phyloP scores from a whole-genome alignment of 305 asterid genomes.

The Ilex paraguariensis region DNA sequence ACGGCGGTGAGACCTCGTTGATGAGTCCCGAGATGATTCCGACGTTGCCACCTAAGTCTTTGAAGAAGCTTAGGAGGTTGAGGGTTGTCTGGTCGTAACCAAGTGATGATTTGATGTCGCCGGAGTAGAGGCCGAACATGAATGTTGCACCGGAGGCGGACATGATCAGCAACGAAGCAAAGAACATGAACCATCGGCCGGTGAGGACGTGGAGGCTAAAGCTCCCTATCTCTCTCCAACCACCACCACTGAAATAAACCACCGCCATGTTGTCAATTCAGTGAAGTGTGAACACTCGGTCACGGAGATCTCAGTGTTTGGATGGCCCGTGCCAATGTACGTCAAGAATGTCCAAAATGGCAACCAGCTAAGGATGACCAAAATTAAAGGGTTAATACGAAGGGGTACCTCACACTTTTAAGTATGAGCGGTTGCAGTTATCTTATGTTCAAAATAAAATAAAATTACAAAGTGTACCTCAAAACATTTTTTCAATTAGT shows the following conservation, averaged over 20 bases:
- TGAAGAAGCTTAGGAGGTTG: constrained; percentile 47
- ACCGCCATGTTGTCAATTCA: background rate
- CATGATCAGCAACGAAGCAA: constrained; percentile 45
- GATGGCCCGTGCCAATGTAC: no score
- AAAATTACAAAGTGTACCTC: no score
- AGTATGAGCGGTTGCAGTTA: no score
- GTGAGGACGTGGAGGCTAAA: constrained; percentile 18
- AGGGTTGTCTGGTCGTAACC: constrained; percentile 29
- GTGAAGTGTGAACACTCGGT: no score
- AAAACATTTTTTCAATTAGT: no score
- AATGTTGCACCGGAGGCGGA: constrained; percentile 59
- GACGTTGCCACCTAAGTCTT: constrained; percentile 58
- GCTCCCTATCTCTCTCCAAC: background rate
- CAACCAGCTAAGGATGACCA: no score
- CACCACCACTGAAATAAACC: background rate
- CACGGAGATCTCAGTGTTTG: no score
- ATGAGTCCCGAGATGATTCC: constrained; percentile 48
- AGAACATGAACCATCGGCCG: constrained; percentile 54
- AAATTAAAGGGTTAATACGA: no score
- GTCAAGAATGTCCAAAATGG: no score
- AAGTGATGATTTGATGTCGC: constrained; percentile 40
- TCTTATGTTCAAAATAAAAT: no score
- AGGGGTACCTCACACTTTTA: no score
- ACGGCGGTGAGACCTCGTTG: constrained; percentile 55
- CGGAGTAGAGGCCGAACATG: constrained; percentile 58